Evolutionary conservation across 148 eudicot genomes (phyloP).

Genomic region (Pharnaceum exiguum): DNA sequence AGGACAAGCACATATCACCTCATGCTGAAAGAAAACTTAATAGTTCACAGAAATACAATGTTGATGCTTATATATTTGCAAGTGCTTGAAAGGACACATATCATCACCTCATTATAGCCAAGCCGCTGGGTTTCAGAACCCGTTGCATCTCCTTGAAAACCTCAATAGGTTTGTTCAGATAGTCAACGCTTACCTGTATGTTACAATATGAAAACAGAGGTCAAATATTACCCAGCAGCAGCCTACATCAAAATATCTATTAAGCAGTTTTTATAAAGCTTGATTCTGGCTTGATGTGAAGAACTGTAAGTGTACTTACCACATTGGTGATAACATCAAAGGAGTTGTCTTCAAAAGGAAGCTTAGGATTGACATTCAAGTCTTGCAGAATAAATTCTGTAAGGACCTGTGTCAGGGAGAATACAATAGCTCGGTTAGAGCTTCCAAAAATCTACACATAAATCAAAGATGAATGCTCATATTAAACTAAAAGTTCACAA

Average conservation of each 20-base stretch:
- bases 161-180: conserved; percentile 81
- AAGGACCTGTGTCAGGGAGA: conserved; percentile 50
- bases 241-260: too few species aligned
- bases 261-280: too few species aligned
- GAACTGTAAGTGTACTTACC: too few species aligned
- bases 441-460: background rate
- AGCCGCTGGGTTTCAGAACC: conserved; percentile 84
- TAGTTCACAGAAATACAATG: too few species aligned
- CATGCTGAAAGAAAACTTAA: too few species aligned
- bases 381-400: conserved; percentile 93
- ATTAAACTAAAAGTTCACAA: too few species aligned
- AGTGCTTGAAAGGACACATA: background rate
- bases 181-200: conserved; percentile 92
- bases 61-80: background rate
- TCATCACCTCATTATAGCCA: conserved; percentile 86
- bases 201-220: background rate
- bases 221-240: background rate
- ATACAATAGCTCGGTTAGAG: background rate
- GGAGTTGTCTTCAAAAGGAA: conserved; percentile 79
- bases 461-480: too few species aligned
- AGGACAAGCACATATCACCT: too few species aligned
- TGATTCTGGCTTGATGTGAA: too few species aligned
- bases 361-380: conserved; percentile 74
- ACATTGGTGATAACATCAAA: conserved; percentile 95
- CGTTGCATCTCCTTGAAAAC: conserved; percentile 92